Conservation (phyloP, 176 grass and related monocot genomes). For the Phoenix roebelenii region DNA sequence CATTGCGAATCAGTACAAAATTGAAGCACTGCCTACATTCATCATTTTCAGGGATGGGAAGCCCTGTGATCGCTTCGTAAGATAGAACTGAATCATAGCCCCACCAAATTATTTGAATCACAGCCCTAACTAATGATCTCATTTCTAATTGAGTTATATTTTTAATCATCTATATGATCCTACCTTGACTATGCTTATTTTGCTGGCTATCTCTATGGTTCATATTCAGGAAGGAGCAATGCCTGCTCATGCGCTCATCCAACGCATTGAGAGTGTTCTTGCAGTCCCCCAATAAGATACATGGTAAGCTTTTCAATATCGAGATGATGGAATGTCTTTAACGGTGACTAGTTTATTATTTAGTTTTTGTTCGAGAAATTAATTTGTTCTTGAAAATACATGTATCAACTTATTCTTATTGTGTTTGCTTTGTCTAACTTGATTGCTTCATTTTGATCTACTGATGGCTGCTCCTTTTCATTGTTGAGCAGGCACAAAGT, state of each 20-base stretch:
- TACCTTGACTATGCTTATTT: neutral
- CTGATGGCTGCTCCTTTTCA: too few species aligned
- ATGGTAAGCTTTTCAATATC: neutral
- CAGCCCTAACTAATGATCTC: neutral
- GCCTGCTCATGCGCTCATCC: conserved; percentile 63
- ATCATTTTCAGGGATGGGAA: conserved; percentile 92
- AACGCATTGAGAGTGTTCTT: conserved; percentile 71
- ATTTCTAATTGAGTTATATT: conserved; percentile 4
- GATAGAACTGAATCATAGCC: conserved; percentile 10
- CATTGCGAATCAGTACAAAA: conserved; percentile 62
- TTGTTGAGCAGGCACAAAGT: too few species aligned
- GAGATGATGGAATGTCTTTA: too few species aligned
- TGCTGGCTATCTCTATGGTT: neutral
- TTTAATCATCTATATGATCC: neutral
- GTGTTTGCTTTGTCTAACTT: too few species aligned
- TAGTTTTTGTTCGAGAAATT: too few species aligned
- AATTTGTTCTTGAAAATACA: too few species aligned
- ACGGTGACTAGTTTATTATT: too few species aligned
- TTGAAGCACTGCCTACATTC: conserved; percentile 91
- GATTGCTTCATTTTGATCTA: too few species aligned
- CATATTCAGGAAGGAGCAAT: conserved; percentile 78
- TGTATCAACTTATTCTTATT: too few species aligned
- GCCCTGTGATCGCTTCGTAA: conserved; percentile 84
- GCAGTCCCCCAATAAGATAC: neutral
- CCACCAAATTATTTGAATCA: conserved; percentile 11